Conservation (phyloP, 2,329 filamentous ascomycete species). For the Periglandula ipomoeae region DNA sequence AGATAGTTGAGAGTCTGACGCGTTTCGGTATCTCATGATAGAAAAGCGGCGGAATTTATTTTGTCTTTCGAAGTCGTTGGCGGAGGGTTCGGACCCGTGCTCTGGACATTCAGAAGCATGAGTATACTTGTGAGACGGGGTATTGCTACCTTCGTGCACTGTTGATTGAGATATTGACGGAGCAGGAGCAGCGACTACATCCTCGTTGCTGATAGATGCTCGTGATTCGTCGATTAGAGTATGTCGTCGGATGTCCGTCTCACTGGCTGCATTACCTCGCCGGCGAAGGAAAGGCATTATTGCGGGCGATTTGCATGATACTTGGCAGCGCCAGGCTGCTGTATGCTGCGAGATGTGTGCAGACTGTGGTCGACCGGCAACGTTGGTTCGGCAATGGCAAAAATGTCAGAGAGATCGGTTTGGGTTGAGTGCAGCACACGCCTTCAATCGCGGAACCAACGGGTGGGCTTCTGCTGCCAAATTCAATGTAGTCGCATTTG, state of each 20-base stretch:
- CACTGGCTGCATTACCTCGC: constrained; percentile 50
- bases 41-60: constrained; percentile 53
- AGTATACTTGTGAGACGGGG: constrained; percentile 15
- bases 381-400: background rate
- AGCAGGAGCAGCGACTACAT: constrained; percentile 7
- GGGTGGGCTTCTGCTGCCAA: background rate
- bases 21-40: constrained; percentile 79
- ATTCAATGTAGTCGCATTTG: background rate
- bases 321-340: constrained; percentile 13
- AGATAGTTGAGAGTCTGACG: constrained; percentile 84
- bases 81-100: constrained; percentile 20
- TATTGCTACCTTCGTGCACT: constrained; percentile 6
- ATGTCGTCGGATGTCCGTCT: constrained; percentile 49
- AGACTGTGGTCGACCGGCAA: background rate
- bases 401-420: background rate
- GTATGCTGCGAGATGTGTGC: background rate
- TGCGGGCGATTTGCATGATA: constrained; percentile 30
- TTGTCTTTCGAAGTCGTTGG: constrained; percentile 24
- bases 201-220: constrained; percentile 18
- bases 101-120: constrained; percentile 32
- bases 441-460: background rate
- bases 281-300: constrained; percentile 54
- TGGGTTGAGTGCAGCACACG: background rate
- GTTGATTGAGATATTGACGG: constrained; percentile 8
- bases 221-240: constrained; percentile 27